A percentile compares a stretch with the other conserved stretches of the same genome.
Conservation (phyloP, 2,329 filamentous ascomycete genomes). For the Aspergillus vadensis region DNA sequence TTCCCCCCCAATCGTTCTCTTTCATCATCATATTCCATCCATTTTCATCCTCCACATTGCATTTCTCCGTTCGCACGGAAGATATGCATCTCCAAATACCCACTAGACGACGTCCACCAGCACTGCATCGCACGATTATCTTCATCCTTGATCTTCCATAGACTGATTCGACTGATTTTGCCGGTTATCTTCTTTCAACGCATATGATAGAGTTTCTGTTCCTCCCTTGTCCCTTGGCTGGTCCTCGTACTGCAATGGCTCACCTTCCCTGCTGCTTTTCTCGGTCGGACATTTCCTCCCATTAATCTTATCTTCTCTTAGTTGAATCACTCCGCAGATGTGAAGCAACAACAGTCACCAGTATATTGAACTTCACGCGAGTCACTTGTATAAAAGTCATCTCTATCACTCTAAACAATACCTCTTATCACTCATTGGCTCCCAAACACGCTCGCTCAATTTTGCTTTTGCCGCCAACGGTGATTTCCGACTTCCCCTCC, state of each 20-base stretch:
- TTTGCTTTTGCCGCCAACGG: not conserved
- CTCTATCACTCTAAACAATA: not conserved
- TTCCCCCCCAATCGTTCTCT: too few relatives aligned
- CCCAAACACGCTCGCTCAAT: not conserved
- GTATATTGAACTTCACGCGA: not conserved
- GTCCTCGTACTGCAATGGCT: not conserved
- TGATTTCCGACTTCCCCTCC: not conserved
- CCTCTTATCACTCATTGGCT: not conserved
- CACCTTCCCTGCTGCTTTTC: not conserved
- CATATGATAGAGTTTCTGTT: slow-evolving; percentile 1
- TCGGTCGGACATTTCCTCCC: not conserved
- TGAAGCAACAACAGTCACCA: not conserved
- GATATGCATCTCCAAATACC: too few relatives aligned
- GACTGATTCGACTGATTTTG: slow-evolving; percentile 8
- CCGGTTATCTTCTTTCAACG: slow-evolving; percentile 9
- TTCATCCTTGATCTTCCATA: not conserved
- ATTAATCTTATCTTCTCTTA: not conserved
- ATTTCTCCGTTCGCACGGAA: too few relatives aligned
- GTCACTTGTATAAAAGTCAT: not conserved
- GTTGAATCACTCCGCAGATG: not conserved
- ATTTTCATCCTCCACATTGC: too few relatives aligned
- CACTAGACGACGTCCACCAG: too few relatives aligned
- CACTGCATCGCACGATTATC: not conserved
- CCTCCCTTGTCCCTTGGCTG: not conserved
- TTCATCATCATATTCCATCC: too few relatives aligned